Conservation (phyloP, 1,284 basidiomycete species). For the Vanrija sp. region DNA sequence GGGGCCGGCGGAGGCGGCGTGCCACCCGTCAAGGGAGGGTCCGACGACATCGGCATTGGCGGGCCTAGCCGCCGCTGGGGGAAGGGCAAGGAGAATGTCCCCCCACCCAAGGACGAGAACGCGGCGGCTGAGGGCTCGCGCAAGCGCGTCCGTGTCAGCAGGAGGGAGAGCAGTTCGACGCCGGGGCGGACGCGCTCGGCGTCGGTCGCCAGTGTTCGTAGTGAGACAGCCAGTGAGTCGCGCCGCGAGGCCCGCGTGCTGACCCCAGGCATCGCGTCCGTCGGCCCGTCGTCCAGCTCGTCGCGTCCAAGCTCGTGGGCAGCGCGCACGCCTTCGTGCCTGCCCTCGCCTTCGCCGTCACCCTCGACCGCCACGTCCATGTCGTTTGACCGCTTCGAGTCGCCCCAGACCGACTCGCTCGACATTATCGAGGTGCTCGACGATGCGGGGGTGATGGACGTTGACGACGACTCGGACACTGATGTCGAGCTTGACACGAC, state of each 20-base stretch:
- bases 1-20: slow-evolving; percentile 4
- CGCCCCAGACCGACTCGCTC: slow-evolving; percentile 21
- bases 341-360: slow-evolving; percentile 35
- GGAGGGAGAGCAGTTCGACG: not conserved
- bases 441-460: slow-evolving; percentile 21
- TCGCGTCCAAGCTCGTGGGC: not conserved
- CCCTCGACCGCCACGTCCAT: slow-evolving; percentile 28
- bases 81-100: slow-evolving; percentile 46
- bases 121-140: slow-evolving; percentile 16
- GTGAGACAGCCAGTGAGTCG: slow-evolving; percentile 30
- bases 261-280: slow-evolving; percentile 13
- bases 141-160: slow-evolving; percentile 33
- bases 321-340: slow-evolving; percentile 18
- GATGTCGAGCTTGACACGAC: slow-evolving; percentile 1
- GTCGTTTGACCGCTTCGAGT: slow-evolving; percentile 17
- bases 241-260: not conserved
- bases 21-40: slow-evolving; percentile 12
- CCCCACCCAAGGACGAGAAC: slow-evolving; percentile 30
- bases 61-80: slow-evolving; percentile 16
- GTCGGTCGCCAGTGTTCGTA: slow-evolving; percentile 38
- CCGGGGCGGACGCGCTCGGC: slow-evolving; percentile 27
- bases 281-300: slow-evolving; percentile 22
- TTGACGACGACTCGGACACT: slow-evolving; percentile 10
- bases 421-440: slow-evolving; percentile 12
- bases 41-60: slow-evolving; percentile 6